Evolutionary conservation across 164 flowering plant species (phyloP), one percentile per base, ranked within the genome.

Genomic region (Vitis labrusca): DNA sequence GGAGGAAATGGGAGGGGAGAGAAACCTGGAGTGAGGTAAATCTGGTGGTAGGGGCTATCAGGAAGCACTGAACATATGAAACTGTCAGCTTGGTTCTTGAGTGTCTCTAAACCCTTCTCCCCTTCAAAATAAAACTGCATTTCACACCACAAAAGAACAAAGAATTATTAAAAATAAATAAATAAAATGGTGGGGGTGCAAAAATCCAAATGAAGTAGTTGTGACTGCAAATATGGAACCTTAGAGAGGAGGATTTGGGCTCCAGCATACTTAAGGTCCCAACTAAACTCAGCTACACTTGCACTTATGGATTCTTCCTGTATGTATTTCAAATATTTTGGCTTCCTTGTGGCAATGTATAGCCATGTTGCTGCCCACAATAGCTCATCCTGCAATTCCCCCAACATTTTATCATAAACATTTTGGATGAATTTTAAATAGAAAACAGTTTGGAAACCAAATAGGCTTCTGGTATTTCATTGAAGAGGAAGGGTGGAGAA

Each of bases 281-380:
- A 94, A 68, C 89, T 91, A 58, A 87, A 94, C 77, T 94, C 98
- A 17, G 85, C 75, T 0, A 91, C 95, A 56, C 55, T 61, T 7
- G 84, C 89, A 70, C 78, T 84, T 32, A 85, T 84, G 66, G 93
- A 66, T 61, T 94, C 91, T 50, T 89, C 92, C 61, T 77, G 65
- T 2, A 94, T 77, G 74, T 78, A 91, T 27, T 82, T 49, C 16
- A 85, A 58, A 67, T 89, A 94, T 2, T 59, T 13, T 3, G 82
- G 73, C 67, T 61, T 87, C 61, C 16, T 79, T 6, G 93, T 85
- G 13, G 98, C 94, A 17, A 60, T 76, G 84, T 85, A 88, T 23
- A 95, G 72, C 99, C 99, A 95, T 69, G 99, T 73, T 68, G 99
- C 98, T 50, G 96, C 98, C 98, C 99, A 92, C 71, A 91, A 60